phyloP scores from a whole-genome alignment of 139 green algal genomes.

The Desmodesmus armatus region DNA sequence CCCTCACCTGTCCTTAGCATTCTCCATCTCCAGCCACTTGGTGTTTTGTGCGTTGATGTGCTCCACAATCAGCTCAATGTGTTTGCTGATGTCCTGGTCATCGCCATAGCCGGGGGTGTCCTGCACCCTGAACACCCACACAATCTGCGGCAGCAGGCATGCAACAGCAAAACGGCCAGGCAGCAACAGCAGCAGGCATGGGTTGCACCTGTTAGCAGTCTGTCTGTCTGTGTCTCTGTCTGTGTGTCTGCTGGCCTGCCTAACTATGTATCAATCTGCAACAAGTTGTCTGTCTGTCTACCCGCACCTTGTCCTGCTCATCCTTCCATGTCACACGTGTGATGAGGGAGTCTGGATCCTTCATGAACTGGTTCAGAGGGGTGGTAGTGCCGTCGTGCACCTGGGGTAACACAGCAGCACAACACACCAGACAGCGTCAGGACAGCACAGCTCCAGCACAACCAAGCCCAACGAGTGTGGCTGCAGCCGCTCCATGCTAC shows the following conservation, averaged over 20 bases:
- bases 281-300: not conserved
- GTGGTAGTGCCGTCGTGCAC: conserved; percentile 81
- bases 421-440: too few relatives aligned
- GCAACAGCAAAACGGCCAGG: not conserved
- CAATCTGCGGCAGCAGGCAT: conserved; percentile 55
- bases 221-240: not conserved
- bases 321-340: conserved; percentile 76
- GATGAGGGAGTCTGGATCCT: conserved; percentile 76
- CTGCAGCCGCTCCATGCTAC: too few relatives aligned
- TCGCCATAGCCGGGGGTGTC: conserved; percentile 84
- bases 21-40: conserved; percentile 47
- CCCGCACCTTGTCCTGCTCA: conserved; percentile 54
- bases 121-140: conserved; percentile 79
- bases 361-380: conserved; percentile 70
- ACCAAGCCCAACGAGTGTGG: too few relatives aligned
- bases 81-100: conserved; percentile 52
- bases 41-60: conserved; percentile 43
- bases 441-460: too few relatives aligned
- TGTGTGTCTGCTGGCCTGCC: not conserved
- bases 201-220: not conserved
- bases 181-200: not conserved
- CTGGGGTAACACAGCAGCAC: too few relatives aligned
- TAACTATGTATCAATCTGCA: not conserved
- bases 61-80: conserved; percentile 32
- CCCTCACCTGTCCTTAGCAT: conserved; percentile 31